Conservation (phyloP, 345 rosid species). For the Populus nigra region DNA sequence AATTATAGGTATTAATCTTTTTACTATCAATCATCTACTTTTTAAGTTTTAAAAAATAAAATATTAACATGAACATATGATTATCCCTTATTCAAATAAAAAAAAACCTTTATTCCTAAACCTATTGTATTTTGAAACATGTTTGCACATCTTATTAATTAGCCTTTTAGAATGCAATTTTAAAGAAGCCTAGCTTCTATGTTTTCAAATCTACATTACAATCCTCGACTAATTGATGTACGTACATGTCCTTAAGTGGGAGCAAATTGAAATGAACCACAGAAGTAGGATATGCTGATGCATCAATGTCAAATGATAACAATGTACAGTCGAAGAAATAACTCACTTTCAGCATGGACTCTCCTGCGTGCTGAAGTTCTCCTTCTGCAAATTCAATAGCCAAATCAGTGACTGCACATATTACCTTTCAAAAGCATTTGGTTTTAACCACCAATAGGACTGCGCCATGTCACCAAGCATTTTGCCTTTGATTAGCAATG, state of each 20-base stretch:
- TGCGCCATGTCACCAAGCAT: neutral
- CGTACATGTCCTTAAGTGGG: neutral
- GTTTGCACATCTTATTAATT: neutral
- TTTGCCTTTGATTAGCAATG: neutral
- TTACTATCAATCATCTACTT: too few species aligned
- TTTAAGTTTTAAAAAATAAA: too few species aligned
- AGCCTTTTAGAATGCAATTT: neutral
- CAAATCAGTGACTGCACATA: neutral
- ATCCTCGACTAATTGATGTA: constrained; percentile 2
- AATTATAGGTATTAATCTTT: too few species aligned
- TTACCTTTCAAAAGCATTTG: neutral
- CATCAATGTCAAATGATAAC: constrained; percentile 21
- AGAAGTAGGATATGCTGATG: constrained; percentile 4
- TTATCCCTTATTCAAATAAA: too few species aligned
- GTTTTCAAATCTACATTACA: neutral
- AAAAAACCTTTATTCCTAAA: too few species aligned
- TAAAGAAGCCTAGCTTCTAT: neutral
- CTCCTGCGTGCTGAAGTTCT: neutral
- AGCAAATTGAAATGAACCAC: neutral
- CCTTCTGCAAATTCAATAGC: neutral
- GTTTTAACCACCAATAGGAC: neutral
- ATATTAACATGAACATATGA: too few species aligned
- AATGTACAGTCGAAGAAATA: constrained; percentile 3
- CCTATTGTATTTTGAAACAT: too few species aligned
- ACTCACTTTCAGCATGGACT: neutral